Percentiles rank a stretch among this genome's conserved stretches.
Conservation (phyloP, 306 rosid genomes). For the Dryas octopetala region DNA sequence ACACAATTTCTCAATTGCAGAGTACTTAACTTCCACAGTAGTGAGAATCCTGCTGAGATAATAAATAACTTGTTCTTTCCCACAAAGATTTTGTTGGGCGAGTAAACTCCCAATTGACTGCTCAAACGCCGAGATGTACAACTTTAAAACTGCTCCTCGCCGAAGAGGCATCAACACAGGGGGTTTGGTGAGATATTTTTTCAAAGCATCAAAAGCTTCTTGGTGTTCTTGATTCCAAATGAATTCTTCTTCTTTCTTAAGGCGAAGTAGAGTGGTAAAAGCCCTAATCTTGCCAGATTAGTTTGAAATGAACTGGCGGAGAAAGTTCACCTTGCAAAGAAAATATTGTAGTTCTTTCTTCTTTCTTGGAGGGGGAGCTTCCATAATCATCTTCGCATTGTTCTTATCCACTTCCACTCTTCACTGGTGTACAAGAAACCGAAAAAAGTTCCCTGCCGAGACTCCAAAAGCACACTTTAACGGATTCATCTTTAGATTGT, state of each 20-base stretch:
- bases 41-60: not conserved
- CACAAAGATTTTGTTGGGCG: not conserved
- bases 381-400: not conserved
- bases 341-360: not conserved
- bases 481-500: not conserved
- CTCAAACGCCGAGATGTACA: not conserved
- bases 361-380: not conserved
- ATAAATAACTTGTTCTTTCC: not conserved
- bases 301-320: not conserved
- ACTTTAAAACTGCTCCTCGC: not conserved
- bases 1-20: not conserved
- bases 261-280: not conserved
- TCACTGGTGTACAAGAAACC: not conserved
- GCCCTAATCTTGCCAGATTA: not conserved
- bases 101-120: not conserved
- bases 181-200: not conserved
- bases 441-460: not conserved
- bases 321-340: not conserved
- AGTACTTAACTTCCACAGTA: no score
- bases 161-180: not conserved
- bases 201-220: not conserved
- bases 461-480: not conserved
- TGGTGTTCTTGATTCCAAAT: not conserved
- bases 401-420: not conserved
- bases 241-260: no score